Evolutionary conservation across 1,139 yeast genomes (phyloP).

Genomic region (Hyphopichia pseudoburtonii): DNA sequence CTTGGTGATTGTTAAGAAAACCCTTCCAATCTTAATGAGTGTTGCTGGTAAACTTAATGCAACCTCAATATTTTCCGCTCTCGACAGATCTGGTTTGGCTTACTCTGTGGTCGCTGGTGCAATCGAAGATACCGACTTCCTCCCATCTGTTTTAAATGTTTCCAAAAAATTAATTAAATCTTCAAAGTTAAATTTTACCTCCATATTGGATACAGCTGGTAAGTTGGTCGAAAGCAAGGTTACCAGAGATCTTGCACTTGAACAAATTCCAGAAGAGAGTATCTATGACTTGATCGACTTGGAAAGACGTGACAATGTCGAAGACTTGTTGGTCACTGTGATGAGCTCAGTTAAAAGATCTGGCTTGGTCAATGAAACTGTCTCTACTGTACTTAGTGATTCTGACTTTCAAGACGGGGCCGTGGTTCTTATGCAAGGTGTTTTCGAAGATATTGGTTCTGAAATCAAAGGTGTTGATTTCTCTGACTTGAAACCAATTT

Average conservation of each 20-base stretch:
- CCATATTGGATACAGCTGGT: constrained; percentile 20
- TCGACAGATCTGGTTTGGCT: constrained; percentile 35
- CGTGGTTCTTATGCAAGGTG: constrained; percentile 25
- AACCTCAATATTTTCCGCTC: constrained; percentile 32
- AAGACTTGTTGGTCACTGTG: constrained; percentile 34
- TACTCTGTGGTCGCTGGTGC: constrained; percentile 28
- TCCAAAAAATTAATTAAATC: constrained; percentile 20
- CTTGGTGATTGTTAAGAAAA: constrained; percentile 17
- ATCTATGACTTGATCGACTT: constrained; percentile 10
- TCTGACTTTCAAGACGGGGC: constrained; percentile 28
- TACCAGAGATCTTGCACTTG: constrained; percentile 3
- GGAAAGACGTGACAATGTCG: constrained; percentile 32
- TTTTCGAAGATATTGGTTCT: constrained; percentile 24
- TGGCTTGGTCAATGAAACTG: constrained; percentile 27
- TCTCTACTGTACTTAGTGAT: constrained; percentile 26
- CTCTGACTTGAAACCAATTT: constrained; percentile 22
- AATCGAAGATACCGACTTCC: constrained; percentile 25
- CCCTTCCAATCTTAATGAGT: constrained; percentile 18
- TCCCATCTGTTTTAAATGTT: constrained; percentile 27
- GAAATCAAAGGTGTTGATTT: constrained; percentile 14
- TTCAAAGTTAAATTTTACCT: constrained; percentile 18
- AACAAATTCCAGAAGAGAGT: constrained; percentile 6
- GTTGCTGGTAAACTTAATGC: constrained; percentile 21
- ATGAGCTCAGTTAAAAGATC: constrained; percentile 29
- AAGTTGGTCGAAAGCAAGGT: constrained; percentile 9